phyloP scores from a whole-genome alignment of 1,284 basidiomycete genomes.

The Sphaerobolus stellatus region DNA sequence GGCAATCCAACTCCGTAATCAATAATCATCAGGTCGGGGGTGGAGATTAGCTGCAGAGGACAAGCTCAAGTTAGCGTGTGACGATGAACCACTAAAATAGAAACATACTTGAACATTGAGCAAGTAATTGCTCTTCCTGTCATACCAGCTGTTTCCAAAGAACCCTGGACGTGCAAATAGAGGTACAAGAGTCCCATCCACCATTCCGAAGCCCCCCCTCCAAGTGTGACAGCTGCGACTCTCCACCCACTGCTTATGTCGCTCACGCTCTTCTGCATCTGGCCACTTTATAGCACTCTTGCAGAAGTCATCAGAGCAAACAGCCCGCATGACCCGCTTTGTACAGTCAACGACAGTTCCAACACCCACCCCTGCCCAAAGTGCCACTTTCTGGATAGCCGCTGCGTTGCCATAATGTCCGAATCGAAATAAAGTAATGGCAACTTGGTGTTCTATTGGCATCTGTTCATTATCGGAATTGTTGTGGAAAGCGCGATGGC shows the following conservation, averaged over 20 bases:
- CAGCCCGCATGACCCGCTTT: too few relatives aligned
- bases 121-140: conserved; percentile 35
- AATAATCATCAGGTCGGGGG: conserved; percentile 33
- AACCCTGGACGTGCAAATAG: conserved; percentile 25
- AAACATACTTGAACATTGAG: conserved; percentile 35
- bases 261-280: conserved; percentile 20
- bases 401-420: too few relatives aligned
- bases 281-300: conserved; percentile 22
- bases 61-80: background rate
- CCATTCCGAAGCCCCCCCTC: conserved; percentile 32
- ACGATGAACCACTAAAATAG: conserved; percentile 6
- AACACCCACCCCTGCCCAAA: too few relatives aligned
- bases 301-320: too few relatives aligned
- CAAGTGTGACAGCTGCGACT: conserved; percentile 27
- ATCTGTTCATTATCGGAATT: too few relatives aligned
- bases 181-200: conserved; percentile 34
- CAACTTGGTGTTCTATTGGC: too few relatives aligned
- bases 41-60: conserved; percentile 29
- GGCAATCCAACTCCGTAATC: conserved; percentile 31
- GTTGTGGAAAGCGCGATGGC: too few relatives aligned
- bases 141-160: conserved; percentile 33
- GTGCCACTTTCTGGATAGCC: too few relatives aligned
- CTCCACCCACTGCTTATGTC: conserved; percentile 26
- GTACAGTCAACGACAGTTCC: too few relatives aligned
- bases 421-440: too few relatives aligned